Conservation (phyloP, 2,329 filamentous ascomycete genomes). For the Sphaerostilbella broomeana region DNA sequence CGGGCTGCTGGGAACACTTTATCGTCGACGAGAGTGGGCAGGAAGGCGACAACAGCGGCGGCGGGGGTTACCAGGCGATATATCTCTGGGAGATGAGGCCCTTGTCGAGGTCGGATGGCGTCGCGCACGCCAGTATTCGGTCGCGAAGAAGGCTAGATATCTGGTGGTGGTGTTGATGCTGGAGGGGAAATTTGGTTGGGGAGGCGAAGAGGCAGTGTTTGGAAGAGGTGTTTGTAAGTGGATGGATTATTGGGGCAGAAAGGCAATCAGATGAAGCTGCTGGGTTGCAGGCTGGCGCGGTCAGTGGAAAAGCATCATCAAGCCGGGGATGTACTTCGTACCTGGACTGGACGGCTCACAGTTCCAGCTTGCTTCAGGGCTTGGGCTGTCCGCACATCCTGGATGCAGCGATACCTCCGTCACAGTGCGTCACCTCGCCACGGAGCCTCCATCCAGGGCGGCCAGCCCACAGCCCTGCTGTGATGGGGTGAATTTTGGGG, state of each 20-base stretch:
- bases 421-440: too few relatives aligned
- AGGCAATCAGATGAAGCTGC: constrained; percentile 8
- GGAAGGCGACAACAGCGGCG: not conserved
- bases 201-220: constrained; percentile 3
- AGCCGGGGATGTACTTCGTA: not conserved
- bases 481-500: too few relatives aligned
- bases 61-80: constrained; percentile 8
- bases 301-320: not conserved
- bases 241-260: constrained; percentile 12
- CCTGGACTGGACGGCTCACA: too few relatives aligned
- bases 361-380: too few relatives aligned
- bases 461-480: too few relatives aligned
- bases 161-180: constrained; percentile 3
- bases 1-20: constrained; percentile 14
- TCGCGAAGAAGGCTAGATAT: constrained; percentile 3
- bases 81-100: not conserved
- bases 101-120: constrained; percentile 11
- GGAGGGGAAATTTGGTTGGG: constrained; percentile 1
- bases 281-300: constrained; percentile 3
- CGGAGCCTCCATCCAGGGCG: too few relatives aligned
- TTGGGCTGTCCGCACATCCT: too few relatives aligned
- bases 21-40: too few relatives aligned
- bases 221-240: constrained; percentile 10
- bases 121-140: constrained; percentile 11
- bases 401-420: too few relatives aligned